Conservation (phyloP, 331 rosid genomes). For the Acacia concinna region DNA sequence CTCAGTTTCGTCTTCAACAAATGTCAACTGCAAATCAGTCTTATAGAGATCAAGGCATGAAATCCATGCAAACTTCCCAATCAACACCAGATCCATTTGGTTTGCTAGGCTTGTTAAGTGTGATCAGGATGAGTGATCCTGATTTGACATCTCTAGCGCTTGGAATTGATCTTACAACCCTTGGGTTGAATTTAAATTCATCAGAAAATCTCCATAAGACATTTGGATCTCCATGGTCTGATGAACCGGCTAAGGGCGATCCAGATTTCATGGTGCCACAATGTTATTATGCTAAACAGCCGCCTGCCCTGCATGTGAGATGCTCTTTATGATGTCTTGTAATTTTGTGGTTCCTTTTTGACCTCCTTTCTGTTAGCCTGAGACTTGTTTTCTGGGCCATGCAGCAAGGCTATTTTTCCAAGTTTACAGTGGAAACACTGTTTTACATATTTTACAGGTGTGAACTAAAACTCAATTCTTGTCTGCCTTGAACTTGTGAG, state of each 20-base stretch:
- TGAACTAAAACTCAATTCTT: conserved; percentile 24
- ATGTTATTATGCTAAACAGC: conserved; percentile 82
- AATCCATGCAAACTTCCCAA: conserved; percentile 70
- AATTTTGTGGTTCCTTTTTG: not conserved
- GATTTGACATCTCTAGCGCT: conserved; percentile 94
- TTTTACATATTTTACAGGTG: conserved; percentile 97
- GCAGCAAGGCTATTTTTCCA: conserved; percentile 82
- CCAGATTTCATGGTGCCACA: conserved; percentile 86
- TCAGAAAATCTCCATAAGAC: conserved; percentile 90
- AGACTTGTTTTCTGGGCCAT: conserved; percentile 25
- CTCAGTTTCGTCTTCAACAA: conserved; percentile 89
- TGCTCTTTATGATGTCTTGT: conserved; percentile 6
- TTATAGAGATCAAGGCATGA: conserved; percentile 82
- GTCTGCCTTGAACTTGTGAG: not conserved
- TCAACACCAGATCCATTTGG: conserved; percentile 83
- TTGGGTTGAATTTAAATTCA: conserved; percentile 92
- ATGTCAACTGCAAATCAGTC: conserved; percentile 81
- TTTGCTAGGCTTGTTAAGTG: conserved; percentile 91
- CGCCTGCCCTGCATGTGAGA: conserved; percentile 75
- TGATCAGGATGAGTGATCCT: conserved; percentile 91
- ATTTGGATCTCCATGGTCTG: conserved; percentile 98
- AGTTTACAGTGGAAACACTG: conserved; percentile 75
- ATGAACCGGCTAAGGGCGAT: conserved; percentile 91
- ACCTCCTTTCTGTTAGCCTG: conserved; percentile 6
- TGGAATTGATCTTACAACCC: conserved; percentile 93